These are phyloP conservation scores for Endogone sp. DNA, from an alignment of 192 early-diverging fungal species.

Conservation along the genomic window DNA sequence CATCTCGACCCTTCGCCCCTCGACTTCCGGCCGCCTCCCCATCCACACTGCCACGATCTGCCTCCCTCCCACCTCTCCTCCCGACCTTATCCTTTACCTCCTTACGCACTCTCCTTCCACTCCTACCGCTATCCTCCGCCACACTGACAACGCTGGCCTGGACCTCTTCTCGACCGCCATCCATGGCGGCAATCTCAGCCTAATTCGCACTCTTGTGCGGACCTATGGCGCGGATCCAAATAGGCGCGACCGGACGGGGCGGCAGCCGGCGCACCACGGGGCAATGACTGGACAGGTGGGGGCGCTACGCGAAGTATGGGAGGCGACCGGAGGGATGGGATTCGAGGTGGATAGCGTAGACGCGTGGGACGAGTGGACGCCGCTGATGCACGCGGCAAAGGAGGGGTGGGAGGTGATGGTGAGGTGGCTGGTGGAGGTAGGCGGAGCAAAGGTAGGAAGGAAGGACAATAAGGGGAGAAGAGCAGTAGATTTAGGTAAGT, in stretches of 20 bases:
- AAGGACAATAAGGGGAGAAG: conserved; percentile 29
- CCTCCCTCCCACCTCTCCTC: neutral
- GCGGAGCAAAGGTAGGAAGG: conserved; percentile 5
- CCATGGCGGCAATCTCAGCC: conserved; percentile 18
- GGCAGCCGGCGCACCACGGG: conserved; percentile 34
- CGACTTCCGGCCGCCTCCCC: conserved; percentile 35
- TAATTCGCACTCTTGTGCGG: conserved; percentile 16
- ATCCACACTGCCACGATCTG: conserved; percentile 29
- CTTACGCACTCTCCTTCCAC: neutral
- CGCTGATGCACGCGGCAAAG: conserved; percentile 34
- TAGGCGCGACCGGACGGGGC: conserved; percentile 25
- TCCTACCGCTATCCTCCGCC: conserved; percentile 10
- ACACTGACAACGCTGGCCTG: conserved; percentile 30
- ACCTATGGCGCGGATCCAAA: conserved; percentile 16
- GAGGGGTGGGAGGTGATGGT: conserved; percentile 20
- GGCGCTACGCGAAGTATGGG: conserved; percentile 13
- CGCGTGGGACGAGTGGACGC: conserved; percentile 37
- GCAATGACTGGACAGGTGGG: conserved; percentile 28
- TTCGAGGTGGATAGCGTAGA: conserved; percentile 23
- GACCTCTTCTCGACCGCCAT: conserved; percentile 28
- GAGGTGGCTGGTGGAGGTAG: conserved; percentile 13
- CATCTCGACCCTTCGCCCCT: conserved; percentile 5
- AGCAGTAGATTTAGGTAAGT: conserved; percentile 30
- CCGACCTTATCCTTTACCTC: conserved; percentile 13
- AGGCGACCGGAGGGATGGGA: neutral